Base-by-base conservation (phyloP, 805 yeast species). In the Yamadazyma paraphyllophila region DNA sequence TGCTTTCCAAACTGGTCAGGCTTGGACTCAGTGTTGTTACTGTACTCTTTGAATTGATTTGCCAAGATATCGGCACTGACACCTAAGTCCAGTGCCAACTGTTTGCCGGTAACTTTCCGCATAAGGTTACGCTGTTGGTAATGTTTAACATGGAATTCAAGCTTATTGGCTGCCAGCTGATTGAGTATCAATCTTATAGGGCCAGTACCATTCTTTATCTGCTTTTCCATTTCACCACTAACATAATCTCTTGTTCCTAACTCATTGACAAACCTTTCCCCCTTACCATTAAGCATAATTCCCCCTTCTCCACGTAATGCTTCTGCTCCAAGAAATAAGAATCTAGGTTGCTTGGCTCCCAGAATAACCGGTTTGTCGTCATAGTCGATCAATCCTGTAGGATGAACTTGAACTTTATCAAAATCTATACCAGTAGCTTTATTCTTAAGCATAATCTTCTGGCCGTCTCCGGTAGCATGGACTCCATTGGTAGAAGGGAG, bases 251-350 rank as follows among this genome's bases (percentile, higher is more conserved):
- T 64, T 9, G 82, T 77, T 1, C 81, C 78, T 40, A 81, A 68
- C 57, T 81, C 86, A 56, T 81, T 80, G 29, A 78, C 78, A 59
- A 81, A 81, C 41, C 86, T 65, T 39, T 76, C 73, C 27, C 83
- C 83, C 44, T 68, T 65, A 11, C 60, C 57, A 54, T 79, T 76
- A 39, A 82, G 57, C 59, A 82, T 69, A 32, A 82, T 68, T 0
- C 85, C 87, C 27, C 87, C 87, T 60, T 78, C 83, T 12, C 86
- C 86, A 48, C 86, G 66, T 30, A 82, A 65, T 5, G 83, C 84
- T 59, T 81, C 86, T 2, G 85, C 86, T 7, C 85, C 86, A 36
- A 82, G 64, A 48, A 79, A 77, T 45, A 79, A 67, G 56, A 79
- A 80, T 47, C 82, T 67, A 1, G 80, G 80, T 6, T 53, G 48